Evolutionary conservation across 75 land plant genomes (phyloP).

Genomic region (Picea glauca): DNA sequence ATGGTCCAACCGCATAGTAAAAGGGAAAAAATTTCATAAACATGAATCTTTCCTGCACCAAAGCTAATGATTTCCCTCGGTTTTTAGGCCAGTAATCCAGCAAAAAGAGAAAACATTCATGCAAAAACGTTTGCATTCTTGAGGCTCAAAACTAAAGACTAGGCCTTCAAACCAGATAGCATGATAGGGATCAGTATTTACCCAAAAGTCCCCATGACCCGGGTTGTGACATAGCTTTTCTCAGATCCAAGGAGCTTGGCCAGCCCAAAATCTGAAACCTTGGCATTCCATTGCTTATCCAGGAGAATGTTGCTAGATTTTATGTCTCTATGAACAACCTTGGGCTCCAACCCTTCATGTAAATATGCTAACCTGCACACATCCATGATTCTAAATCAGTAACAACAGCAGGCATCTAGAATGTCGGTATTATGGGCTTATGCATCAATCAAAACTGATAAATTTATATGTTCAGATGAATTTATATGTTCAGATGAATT

Average conservation of each 20-base stretch:
- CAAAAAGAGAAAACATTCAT: too few relatives aligned
- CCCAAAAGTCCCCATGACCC: conserved; percentile 97
- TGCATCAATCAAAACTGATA: too few relatives aligned
- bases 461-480: neutral
- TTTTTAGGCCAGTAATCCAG: too few relatives aligned
- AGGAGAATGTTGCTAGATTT: conserved; percentile 94
- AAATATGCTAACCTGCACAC: conserved; percentile 77
- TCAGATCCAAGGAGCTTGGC: conserved; percentile 82
- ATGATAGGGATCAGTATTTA: conserved; percentile 13
- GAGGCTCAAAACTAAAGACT: too few relatives aligned
- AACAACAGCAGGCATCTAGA: too few relatives aligned
- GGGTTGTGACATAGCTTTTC: conserved; percentile 79
- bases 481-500: conserved; percentile 9
- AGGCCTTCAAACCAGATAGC: too few relatives aligned
- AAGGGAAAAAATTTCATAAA: too few relatives aligned
- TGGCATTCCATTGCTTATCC: conserved; percentile 86
- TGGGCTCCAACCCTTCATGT: conserved; percentile 94
- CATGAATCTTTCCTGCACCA: too few relatives aligned
- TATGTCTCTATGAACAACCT: conserved; percentile 91
- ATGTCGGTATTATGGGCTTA: too few relatives aligned
- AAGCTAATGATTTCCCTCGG: too few relatives aligned
- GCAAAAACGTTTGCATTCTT: too few relatives aligned
- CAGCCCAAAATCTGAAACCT: conserved; percentile 73
- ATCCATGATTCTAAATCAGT: conserved; percentile 6
- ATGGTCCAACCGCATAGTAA: too few relatives aligned